phyloP scores from a whole-genome alignment of 2,329 filamentous ascomycete species.

The Thermothelomyces thermophilus region DNA sequence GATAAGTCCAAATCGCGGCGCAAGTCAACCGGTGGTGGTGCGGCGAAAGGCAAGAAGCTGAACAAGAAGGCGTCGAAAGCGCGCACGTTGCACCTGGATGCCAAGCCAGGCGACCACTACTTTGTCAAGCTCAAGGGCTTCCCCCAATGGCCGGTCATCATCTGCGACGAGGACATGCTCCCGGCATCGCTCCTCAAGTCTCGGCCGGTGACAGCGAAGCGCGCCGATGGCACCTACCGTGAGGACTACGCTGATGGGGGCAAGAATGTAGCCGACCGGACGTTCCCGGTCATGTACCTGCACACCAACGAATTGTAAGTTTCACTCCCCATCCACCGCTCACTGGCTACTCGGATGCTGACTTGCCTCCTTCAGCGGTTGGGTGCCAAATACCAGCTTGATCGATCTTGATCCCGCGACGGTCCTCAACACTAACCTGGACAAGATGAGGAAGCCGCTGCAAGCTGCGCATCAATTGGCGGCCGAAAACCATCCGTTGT shows the following conservation, averaged over 20 bases:
- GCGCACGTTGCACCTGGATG: slow-evolving; percentile 66
- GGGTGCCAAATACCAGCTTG: slow-evolving; percentile 81
- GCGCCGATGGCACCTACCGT: slow-evolving; percentile 77
- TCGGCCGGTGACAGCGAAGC: slow-evolving; percentile 77
- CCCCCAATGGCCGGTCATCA: slow-evolving; percentile 87
- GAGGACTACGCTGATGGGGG: slow-evolving; percentile 83
- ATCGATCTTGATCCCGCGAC: slow-evolving; percentile 68
- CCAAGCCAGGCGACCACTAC: slow-evolving; percentile 85
- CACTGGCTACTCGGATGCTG: neutral
- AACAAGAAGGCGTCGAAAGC: slow-evolving; percentile 78
- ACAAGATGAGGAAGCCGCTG: slow-evolving; percentile 76
- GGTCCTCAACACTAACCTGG: slow-evolving; percentile 60
- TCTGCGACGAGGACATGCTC: slow-evolving; percentile 92
- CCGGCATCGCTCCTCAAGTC: slow-evolving; percentile 68
- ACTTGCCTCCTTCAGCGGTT: slow-evolving; percentile 55
- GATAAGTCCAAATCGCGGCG: slow-evolving; percentile 50
- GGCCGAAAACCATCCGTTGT: slow-evolving; percentile 66
- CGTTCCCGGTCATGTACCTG: slow-evolving; percentile 92
- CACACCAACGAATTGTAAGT: slow-evolving; percentile 96
- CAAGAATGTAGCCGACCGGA: slow-evolving; percentile 76
- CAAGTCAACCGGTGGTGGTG: slow-evolving; percentile 63
- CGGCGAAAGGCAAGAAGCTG: slow-evolving; percentile 70
- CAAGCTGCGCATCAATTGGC: slow-evolving; percentile 75
- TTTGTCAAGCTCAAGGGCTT: slow-evolving; percentile 92
- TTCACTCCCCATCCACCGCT: neutral